Evolutionary conservation across 768 basidiomycete species (phyloP), one percentile per base, ranked within the genome.

Genomic region (Lactarius hengduanensis): DNA sequence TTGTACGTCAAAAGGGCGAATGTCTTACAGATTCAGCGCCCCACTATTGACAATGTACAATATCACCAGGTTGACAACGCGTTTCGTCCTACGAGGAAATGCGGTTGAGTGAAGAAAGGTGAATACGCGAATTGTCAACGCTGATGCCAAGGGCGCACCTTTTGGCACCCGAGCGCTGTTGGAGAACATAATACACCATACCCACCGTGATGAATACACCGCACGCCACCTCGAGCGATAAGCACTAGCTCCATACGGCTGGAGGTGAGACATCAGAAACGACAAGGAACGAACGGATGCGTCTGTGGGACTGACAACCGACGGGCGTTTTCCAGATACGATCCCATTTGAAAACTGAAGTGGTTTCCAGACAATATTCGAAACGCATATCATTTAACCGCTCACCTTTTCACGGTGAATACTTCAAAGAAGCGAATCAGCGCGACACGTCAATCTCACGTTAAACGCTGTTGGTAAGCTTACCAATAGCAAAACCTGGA

Each of bases 121-220:
- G 10, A 26, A 40, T n/a, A 28, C 13, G 45, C 26, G 30, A 15
- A 30, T 47, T 32, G 4, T n/a, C 20, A 45, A 45, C 50, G 0
- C 1, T 15, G 28, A 28, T 28, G 22, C 15, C 28, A 34, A 34
- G 28, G 36, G 8, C 59, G n/a, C n/a, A 65, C 64, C 64, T 65
- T 36, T 18, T 28, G 30, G 50, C 2, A 26, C 40, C 54, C 8
- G 64, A 59, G 40, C 64, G 64, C 32, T 60, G 64, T 41, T 55
- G 40, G 26, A 65, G 53, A 40, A 65, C 55, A 53, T 65, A 65
- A 54, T 60, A 65, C 28, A 65, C 64, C 64, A 65, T 65, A 15
- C 64, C 34, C 22, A 8, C n/a, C 3, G 64, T 65, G 38, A 65
- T 65, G 22, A 65, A 41, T 26, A 56, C 20, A 45, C 64, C 64